Conservation (phyloP, 1,284 basidiomycete genomes). For the Somion occarium region DNA sequence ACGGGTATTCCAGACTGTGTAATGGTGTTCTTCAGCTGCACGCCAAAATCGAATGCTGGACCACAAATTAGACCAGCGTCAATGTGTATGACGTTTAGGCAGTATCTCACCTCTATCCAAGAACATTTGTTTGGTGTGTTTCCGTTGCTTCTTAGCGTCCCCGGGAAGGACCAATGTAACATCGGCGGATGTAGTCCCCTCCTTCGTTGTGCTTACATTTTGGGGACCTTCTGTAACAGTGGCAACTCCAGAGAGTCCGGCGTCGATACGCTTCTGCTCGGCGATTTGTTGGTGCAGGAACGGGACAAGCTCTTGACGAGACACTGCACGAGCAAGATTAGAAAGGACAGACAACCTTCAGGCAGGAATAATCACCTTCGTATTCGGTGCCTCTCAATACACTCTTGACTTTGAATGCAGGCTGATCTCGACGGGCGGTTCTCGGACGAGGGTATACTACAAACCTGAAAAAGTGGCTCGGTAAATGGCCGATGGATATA, state of each 20-base stretch:
- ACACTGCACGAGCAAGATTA: slow-evolving; percentile 38
- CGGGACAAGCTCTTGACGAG: slow-evolving; percentile 63
- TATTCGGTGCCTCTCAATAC: slow-evolving; percentile 70
- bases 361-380: slow-evolving; percentile 42
- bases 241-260: slow-evolving; percentile 52
- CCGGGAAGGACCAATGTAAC: slow-evolving; percentile 63
- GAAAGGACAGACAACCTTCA: background rate
- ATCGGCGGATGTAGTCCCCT: slow-evolving; percentile 36
- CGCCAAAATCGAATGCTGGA: slow-evolving; percentile 57
- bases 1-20: slow-evolving; percentile 52
- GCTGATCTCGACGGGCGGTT: slow-evolving; percentile 50
- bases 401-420: slow-evolving; percentile 78
- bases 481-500: too few species aligned
- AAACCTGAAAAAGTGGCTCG: too few species aligned
- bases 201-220: slow-evolving; percentile 35
- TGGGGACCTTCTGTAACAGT: slow-evolving; percentile 33
- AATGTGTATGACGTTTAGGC: background rate
- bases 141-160: slow-evolving; percentile 71
- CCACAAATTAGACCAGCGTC: too few species aligned
- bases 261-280: slow-evolving; percentile 72
- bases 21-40: slow-evolving; percentile 51
- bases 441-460: slow-evolving; percentile 65
- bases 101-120: slow-evolving; percentile 57
- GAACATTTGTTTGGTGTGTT: slow-evolving; percentile 65
- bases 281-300: slow-evolving; percentile 75